Evolutionary conservation across 2,329 filamentous ascomycete genomes (phyloP).

Genomic region (Penicillium italicum): DNA sequence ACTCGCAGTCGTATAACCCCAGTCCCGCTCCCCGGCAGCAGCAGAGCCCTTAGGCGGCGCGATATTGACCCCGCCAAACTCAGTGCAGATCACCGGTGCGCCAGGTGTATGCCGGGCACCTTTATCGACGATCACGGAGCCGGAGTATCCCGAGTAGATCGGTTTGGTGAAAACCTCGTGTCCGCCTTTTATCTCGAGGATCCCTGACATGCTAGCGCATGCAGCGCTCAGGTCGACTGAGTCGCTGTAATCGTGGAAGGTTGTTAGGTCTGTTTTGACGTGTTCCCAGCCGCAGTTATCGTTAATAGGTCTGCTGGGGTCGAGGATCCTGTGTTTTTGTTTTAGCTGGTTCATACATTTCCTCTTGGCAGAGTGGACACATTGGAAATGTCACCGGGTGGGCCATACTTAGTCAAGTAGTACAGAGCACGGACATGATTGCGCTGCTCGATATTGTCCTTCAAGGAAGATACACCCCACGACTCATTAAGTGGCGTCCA

Average conservation of each 20-base stretch:
- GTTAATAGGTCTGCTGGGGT: constrained; percentile 62
- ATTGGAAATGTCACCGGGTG: not conserved
- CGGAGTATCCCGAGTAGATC: constrained; percentile 37
- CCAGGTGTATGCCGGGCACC: constrained; percentile 52
- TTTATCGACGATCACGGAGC: constrained; percentile 38
- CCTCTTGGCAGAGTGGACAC: no score
- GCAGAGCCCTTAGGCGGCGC: constrained; percentile 44
- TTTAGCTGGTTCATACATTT: not conserved
- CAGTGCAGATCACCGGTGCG: constrained; percentile 62
- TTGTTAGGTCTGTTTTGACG: constrained; percentile 60
- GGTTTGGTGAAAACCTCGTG: constrained; percentile 55
- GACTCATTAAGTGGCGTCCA: constrained; percentile 65
- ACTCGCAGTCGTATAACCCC: constrained; percentile 66
- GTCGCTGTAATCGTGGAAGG: constrained; percentile 66
- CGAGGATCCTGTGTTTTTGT: constrained; percentile 46
- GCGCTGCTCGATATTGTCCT: constrained; percentile 55
- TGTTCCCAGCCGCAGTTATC: constrained; percentile 73
- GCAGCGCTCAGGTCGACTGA: constrained; percentile 53
- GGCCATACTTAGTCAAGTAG: constrained; percentile 57
- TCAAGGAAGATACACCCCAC: constrained; percentile 62
- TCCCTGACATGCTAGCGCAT: constrained; percentile 51
- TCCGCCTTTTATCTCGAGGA: constrained; percentile 52
- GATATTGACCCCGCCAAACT: constrained; percentile 68
- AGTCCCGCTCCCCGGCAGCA: constrained; percentile 50
- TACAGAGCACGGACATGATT: constrained; percentile 64